phyloP scores from a whole-genome alignment of 495 filamentous ascomycete species.

The Monascus purpureus region DNA sequence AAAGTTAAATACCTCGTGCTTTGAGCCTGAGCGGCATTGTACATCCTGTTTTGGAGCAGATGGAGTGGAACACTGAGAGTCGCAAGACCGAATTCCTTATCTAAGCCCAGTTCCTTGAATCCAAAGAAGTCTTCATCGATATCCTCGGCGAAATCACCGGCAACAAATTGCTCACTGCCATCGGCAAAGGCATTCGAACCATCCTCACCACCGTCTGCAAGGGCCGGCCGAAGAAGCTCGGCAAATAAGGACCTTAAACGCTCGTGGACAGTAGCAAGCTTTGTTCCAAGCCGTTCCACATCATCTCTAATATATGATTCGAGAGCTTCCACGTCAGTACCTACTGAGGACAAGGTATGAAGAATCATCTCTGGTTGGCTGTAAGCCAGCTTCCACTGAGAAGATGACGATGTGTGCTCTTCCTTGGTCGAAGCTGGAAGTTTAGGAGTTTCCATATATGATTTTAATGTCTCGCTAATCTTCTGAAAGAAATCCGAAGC shows the following conservation, averaged over 20 bases:
- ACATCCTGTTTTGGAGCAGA: slow-evolving; percentile 81
- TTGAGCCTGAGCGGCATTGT: slow-evolving; percentile 63
- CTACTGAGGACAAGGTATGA: slow-evolving; percentile 70
- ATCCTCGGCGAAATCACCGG: slow-evolving; percentile 93
- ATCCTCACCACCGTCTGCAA: slow-evolving; percentile 65
- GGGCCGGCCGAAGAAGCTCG: slow-evolving; percentile 81
- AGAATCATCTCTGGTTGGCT: slow-evolving; percentile 72
- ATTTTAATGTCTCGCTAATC: slow-evolving; percentile 59
- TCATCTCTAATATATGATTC: slow-evolving; percentile 91
- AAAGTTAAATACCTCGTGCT: slow-evolving; percentile 42
- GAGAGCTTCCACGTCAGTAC: slow-evolving; percentile 64
- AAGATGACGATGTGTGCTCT: slow-evolving; percentile 12
- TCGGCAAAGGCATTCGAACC: slow-evolving; percentile 87
- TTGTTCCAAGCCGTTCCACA: slow-evolving; percentile 74
- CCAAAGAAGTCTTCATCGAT: slow-evolving; percentile 98
- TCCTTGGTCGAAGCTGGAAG: slow-evolving; percentile 30
- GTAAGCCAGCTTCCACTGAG: slow-evolving; percentile 50
- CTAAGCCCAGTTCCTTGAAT: slow-evolving; percentile 88
- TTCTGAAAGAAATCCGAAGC: slow-evolving; percentile 83
- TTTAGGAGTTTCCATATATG: slow-evolving; percentile 73
- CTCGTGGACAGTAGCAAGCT: slow-evolving; percentile 73
- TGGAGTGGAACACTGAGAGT: slow-evolving; percentile 86
- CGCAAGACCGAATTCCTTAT: slow-evolving; percentile 73
- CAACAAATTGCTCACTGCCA: slow-evolving; percentile 92
- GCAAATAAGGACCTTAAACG: slow-evolving; percentile 81